phyloP scores from a whole-genome alignment of 345 rosid species.

The Schrenkiella parvula region DNA sequence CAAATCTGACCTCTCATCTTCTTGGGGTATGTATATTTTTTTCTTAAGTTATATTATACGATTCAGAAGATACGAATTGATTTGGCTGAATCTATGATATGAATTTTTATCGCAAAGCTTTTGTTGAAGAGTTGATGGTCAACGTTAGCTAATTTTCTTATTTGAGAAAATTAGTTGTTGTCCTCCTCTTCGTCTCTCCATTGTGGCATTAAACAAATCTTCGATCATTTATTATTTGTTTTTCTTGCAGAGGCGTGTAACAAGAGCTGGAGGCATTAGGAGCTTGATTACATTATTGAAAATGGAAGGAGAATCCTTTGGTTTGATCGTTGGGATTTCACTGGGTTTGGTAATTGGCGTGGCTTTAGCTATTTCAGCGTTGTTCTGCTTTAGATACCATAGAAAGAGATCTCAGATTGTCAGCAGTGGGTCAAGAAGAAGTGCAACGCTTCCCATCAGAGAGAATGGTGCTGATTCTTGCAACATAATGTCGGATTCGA shows the following conservation, averaged over 20 bases:
- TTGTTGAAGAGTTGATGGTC: constrained; percentile 21
- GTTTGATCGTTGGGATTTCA: constrained; percentile 84
- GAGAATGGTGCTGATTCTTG: constrained; percentile 75
- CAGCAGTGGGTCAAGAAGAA: constrained; percentile 81
- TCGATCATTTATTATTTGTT: constrained; percentile 9
- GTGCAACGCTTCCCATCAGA: constrained; percentile 70
- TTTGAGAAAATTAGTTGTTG: constrained; percentile 9
- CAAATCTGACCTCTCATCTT: not conserved
- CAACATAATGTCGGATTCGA: constrained; percentile 72
- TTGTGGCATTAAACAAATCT: not conserved
- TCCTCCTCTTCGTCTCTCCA: constrained; percentile 16
- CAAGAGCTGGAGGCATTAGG: constrained; percentile 28
- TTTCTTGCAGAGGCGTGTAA: constrained; percentile 37
- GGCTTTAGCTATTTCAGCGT: not conserved
- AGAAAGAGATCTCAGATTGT: constrained; percentile 56
- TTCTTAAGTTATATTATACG: not conserved
- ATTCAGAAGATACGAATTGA: constrained; percentile 12
- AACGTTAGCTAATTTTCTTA: constrained; percentile 15
- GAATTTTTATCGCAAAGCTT: constrained; percentile 4
- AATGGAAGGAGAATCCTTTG: constrained; percentile 81
- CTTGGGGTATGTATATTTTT: not conserved
- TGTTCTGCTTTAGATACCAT: constrained; percentile 6
- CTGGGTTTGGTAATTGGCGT: constrained; percentile 93
- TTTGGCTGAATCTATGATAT: not conserved
- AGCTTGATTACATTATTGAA: not conserved